Conservation (phyloP, 257 asterid species). For the Osmanthus fragrans region DNA sequence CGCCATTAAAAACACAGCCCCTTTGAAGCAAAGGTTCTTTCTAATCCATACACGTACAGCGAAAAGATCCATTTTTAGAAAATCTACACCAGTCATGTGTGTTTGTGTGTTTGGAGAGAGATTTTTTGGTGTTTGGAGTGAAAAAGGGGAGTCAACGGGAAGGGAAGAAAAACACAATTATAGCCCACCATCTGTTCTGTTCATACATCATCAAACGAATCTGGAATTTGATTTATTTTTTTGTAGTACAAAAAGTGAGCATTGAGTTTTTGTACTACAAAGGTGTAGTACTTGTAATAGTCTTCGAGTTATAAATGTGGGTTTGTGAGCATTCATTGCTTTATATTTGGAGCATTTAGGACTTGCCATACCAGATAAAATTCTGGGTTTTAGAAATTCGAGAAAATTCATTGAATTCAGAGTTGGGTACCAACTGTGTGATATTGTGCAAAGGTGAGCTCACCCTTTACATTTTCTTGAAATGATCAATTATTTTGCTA, state of each 20-base stretch:
- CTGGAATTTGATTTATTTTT: slow-evolving; percentile 17
- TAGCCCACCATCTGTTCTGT: slow-evolving; percentile 18
- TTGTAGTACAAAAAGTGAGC: slow-evolving; percentile 29
- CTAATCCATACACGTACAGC: slow-evolving; percentile 6
- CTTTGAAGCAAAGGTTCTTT: slow-evolving; percentile 15
- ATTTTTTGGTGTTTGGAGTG: background rate
- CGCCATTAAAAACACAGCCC: background rate
- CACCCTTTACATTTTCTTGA: background rate
- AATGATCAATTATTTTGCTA: background rate
- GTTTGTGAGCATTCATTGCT: background rate
- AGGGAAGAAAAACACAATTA: slow-evolving; percentile 14
- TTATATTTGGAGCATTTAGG: background rate
- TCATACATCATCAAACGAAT: slow-evolving; percentile 1
- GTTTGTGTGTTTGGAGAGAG: background rate
- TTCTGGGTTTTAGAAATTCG: background rate
- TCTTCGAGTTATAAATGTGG: background rate
- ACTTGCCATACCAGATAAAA: background rate
- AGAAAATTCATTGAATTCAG: background rate
- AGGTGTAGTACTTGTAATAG: slow-evolving; percentile 14
- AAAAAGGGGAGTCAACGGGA: slow-evolving; percentile 15
- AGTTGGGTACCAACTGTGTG: background rate
- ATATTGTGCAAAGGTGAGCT: background rate
- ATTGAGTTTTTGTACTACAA: slow-evolving; percentile 24
- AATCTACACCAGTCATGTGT: slow-evolving; percentile 7
- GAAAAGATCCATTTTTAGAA: background rate